A percentile compares a stretch with the other conserved stretches of the same genome.
These are phyloP conservation scores for Hemisphaericaspora xylanilytica DNA, from an alignment of 1,139 yeast genomes.

Conservation along the genomic window DNA sequence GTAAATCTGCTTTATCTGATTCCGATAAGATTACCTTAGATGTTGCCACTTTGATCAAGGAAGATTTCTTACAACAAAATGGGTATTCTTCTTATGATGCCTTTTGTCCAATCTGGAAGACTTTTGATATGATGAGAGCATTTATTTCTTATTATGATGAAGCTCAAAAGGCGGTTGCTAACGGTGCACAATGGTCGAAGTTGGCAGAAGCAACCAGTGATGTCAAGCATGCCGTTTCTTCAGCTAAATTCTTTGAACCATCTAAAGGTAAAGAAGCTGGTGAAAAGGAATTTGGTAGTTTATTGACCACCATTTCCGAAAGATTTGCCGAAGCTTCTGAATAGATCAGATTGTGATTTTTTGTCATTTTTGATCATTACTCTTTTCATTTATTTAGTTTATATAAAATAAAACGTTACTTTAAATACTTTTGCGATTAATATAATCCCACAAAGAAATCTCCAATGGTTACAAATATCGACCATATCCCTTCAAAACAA, in stretches of 20 bases:
- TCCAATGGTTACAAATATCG: constrained; percentile 4
- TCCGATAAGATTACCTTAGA: constrained; percentile 95
- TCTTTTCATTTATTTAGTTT: too few relatives aligned
- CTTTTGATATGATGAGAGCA: constrained; percentile 96
- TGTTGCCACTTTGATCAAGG: constrained; percentile 87
- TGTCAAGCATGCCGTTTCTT: constrained; percentile 88
- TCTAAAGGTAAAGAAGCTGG: constrained; percentile 82
- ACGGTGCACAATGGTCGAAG: constrained; percentile 94
- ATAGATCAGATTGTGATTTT: constrained; percentile 30
- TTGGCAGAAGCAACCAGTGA: constrained; percentile 84
- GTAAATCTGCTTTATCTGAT: constrained; percentile 96
- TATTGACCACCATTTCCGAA: constrained; percentile 75
- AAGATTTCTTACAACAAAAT: constrained; percentile 97
- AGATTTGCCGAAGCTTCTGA: constrained; percentile 95
- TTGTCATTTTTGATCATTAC: constrained; percentile 1
- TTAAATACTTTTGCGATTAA: too few relatives aligned
- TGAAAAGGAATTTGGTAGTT: constrained; percentile 70
- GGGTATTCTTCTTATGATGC: constrained; percentile 98
- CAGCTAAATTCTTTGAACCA: constrained; percentile 95
- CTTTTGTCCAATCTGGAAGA: constrained; percentile 99
- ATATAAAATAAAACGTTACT: too few relatives aligned
- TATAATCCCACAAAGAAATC: constrained; percentile 4
- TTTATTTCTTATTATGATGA: constrained; percentile 90
- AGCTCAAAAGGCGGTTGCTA: constrained; percentile 94
- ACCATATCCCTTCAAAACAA: constrained; percentile 15